phyloP scores from a whole-genome alignment of 805 yeast species.

The Spathaspora boniae region DNA sequence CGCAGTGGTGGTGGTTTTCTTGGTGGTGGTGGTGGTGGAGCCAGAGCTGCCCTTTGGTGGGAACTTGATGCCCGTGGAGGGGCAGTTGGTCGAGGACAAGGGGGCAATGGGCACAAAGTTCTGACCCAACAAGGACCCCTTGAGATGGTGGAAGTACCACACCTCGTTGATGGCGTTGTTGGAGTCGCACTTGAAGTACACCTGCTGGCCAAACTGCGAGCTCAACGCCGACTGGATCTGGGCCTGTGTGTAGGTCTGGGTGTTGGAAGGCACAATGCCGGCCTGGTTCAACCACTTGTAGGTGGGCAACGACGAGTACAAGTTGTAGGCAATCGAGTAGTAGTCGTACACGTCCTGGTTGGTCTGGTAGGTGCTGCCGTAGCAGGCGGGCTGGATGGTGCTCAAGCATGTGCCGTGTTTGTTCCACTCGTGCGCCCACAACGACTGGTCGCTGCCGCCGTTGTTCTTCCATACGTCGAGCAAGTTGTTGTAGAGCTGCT shows the following conservation, averaged over 20 bases:
- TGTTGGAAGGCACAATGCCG: constrained; percentile 66
- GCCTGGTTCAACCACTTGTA: constrained; percentile 60
- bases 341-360: constrained; percentile 49
- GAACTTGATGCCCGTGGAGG: constrained; percentile 54
- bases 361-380: constrained; percentile 33
- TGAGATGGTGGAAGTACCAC: constrained; percentile 78
- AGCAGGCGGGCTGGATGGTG: constrained; percentile 73
- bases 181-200: constrained; percentile 56
- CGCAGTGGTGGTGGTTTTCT: constrained; percentile 6
- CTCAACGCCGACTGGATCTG: constrained; percentile 53
- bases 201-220: constrained; percentile 51
- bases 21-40: constrained; percentile 14
- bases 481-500: constrained; percentile 57
- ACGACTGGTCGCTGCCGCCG: constrained; percentile 56
- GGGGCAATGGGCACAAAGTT: constrained; percentile 59
- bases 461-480: constrained; percentile 66
- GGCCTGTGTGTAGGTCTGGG: constrained; percentile 52
- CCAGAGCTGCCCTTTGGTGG: constrained; percentile 53
- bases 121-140: constrained; percentile 70
- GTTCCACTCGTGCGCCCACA: constrained; percentile 92
- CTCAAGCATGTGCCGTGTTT: constrained; percentile 93
- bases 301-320: constrained; percentile 47
- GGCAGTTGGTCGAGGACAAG: constrained; percentile 54
- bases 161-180: constrained; percentile 50
- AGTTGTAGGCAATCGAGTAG: constrained; percentile 34